Evolutionary conservation across 176 grass and related monocot species (phyloP).

Genomic region (Coix lacrymajobi): DNA sequence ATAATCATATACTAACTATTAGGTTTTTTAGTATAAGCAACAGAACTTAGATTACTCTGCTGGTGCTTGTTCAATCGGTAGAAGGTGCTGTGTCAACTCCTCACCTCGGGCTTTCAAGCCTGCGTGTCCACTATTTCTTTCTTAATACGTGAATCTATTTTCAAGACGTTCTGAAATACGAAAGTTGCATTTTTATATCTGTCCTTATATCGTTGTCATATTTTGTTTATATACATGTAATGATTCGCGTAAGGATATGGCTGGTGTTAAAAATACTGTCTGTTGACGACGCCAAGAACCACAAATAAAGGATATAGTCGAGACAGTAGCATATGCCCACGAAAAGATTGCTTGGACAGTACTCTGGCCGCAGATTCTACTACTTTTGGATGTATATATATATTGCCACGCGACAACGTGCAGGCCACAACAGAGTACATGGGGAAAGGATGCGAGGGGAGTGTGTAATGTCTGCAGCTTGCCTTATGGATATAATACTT

Average conservation of each 20-base stretch:
- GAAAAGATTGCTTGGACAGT: conserved; percentile 8
- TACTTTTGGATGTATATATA: background rate
- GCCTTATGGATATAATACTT: background rate
- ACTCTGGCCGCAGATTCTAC: background rate
- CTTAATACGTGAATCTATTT: background rate
- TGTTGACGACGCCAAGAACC: background rate
- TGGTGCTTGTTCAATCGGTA: background rate
- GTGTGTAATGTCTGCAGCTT: background rate
- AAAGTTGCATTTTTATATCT: background rate
- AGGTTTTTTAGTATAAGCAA: background rate
- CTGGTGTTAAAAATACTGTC: background rate
- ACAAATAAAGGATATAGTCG: background rate
- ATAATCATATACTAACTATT: background rate
- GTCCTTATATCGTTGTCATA: background rate
- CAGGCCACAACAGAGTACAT: conserved; percentile 34
- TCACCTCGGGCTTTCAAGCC: background rate
- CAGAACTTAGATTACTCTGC: background rate
- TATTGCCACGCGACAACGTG: conserved; percentile 23
- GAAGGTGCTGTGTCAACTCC: background rate
- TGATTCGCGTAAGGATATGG: background rate
- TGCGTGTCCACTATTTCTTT: background rate
- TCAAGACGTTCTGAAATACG: background rate
- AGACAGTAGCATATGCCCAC: background rate
- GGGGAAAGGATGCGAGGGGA: background rate
- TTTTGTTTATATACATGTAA: background rate